phyloP scores from a whole-genome alignment of 164 flowering plant species.

The Vitis amurensis region DNA sequence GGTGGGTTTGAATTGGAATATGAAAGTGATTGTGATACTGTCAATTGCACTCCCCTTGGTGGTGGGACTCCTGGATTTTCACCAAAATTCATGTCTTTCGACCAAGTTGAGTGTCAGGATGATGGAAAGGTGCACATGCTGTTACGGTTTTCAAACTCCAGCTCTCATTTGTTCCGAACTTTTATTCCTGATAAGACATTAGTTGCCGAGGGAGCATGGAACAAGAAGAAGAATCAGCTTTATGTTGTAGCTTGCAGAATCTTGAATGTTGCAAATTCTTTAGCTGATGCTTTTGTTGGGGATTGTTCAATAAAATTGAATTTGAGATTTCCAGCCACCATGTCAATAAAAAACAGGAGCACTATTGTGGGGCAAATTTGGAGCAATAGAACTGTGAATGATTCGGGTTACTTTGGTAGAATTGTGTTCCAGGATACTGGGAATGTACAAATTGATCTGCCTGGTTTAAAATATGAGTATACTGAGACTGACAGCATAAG shows the following conservation, averaged over 20 bases:
- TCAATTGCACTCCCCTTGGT: slow-evolving; percentile 36
- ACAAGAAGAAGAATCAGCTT: slow-evolving; percentile 30
- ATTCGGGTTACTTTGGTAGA: slow-evolving; percentile 23
- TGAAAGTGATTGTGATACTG: slow-evolving; percentile 23
- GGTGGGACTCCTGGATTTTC: slow-evolving; percentile 12
- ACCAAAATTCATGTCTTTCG: slow-evolving; percentile 18
- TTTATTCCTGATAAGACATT: slow-evolving; percentile 29
- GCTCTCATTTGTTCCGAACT: not conserved
- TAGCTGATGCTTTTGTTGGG: slow-evolving; percentile 25
- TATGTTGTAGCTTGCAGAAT: slow-evolving; percentile 35
- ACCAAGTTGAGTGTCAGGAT: slow-evolving; percentile 15
- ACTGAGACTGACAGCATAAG: slow-evolving; percentile 17
- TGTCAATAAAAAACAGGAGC: slow-evolving; percentile 22
- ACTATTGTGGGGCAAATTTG: slow-evolving; percentile 33
- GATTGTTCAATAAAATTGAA: slow-evolving; percentile 39
- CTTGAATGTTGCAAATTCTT: slow-evolving; percentile 18
- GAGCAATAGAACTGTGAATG: slow-evolving; percentile 26
- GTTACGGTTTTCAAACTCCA: slow-evolving; percentile 23
- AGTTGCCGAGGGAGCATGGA: slow-evolving; percentile 43
- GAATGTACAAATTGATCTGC: not conserved
- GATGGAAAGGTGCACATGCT: slow-evolving; percentile 19
- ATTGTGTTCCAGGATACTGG: slow-evolving; percentile 17
- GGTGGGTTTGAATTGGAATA: slow-evolving; percentile 27
- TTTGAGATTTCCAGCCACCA: slow-evolving; percentile 26
- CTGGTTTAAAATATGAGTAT: slow-evolving; percentile 31